These are phyloP conservation scores for Populus hybrid DNA, from an alignment of 441 rosid species.

Conservation along the genomic window DNA sequence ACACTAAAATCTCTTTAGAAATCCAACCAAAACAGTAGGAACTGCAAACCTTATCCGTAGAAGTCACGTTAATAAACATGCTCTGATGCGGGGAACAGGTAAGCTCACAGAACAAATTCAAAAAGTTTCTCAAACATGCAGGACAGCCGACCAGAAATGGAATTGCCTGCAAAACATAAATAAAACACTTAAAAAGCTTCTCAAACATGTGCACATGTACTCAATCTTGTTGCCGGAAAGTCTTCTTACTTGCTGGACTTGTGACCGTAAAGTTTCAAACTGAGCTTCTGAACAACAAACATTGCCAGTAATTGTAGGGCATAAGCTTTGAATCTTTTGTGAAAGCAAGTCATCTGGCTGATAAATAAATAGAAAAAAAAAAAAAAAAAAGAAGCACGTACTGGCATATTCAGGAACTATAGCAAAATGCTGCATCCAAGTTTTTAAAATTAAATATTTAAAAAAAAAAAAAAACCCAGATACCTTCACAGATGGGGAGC, in stretches of 20 bases:
- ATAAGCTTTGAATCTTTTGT: conserved; percentile 92
- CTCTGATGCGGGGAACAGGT: conserved; percentile 97
- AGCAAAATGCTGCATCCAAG: not conserved
- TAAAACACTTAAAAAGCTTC: not conserved
- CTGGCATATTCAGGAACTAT: not conserved
- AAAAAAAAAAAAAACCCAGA: not conserved
- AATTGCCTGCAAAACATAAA: conserved; percentile 60
- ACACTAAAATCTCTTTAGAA: not conserved
- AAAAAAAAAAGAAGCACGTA: conserved; percentile 3
- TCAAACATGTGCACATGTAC: not conserved
- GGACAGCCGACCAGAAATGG: conserved; percentile 99
- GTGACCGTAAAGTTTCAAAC: conserved; percentile 74
- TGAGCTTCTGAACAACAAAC: conserved; percentile 94
- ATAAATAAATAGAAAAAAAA: conserved; percentile 4
- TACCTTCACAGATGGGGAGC: conserved; percentile 76
- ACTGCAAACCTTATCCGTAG: conserved; percentile 65
- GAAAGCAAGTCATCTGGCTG: conserved; percentile 93
- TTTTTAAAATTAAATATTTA: not conserved
- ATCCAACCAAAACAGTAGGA: not conserved
- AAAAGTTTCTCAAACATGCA: conserved; percentile 92
- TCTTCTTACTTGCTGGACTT: conserved; percentile 82
- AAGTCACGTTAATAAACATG: conserved; percentile 86
- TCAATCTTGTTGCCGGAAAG: not conserved
- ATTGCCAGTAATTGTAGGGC: conserved; percentile 93
- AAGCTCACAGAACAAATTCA: conserved; percentile 96